These are phyloP conservation scores for Trichoderma atroviride DNA, from an alignment of 2,329 filamentous ascomycete species.

Conservation along the genomic window DNA sequence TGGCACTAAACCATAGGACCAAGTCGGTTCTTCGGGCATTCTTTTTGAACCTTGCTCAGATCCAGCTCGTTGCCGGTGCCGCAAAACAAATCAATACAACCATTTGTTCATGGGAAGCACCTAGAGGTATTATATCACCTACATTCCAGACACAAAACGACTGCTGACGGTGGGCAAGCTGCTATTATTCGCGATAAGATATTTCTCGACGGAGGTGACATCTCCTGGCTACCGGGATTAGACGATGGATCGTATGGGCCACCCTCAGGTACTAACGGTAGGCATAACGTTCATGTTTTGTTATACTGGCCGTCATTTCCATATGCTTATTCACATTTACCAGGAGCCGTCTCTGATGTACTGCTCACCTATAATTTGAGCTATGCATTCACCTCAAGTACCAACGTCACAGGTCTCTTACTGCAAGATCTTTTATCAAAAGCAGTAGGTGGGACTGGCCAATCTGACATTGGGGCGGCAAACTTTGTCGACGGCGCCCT, in stretches of 20 bases:
- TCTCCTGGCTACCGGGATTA: conserved; percentile 57
- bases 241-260: conserved; percentile 45
- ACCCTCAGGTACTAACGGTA: conserved; percentile 45
- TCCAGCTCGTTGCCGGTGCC: conserved; percentile 54
- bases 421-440: conserved; percentile 49
- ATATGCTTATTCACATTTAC: neutral
- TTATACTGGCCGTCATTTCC: neutral
- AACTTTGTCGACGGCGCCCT: conserved; percentile 65
- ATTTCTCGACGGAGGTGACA: conserved; percentile 65
- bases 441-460: conserved; percentile 49
- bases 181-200: conserved; percentile 62
- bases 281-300: conserved; percentile 24
- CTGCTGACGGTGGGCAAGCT: conserved; percentile 45
- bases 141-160: neutral
- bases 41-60: conserved; percentile 31
- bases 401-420: conserved; percentile 59
- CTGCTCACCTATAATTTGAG: conserved; percentile 63
- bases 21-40: conserved; percentile 30
- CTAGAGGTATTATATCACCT: conserved; percentile 43
- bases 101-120: conserved; percentile 61
- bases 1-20: conserved; percentile 29
- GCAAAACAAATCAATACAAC: conserved; percentile 56
- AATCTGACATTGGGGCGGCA: conserved; percentile 56
- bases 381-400: conserved; percentile 52
- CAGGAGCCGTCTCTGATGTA: conserved; percentile 56